Base-by-base conservation (phyloP, 2,329 filamentous ascomycete genomes). In the Pseudogymnoascus sp. region DNA sequence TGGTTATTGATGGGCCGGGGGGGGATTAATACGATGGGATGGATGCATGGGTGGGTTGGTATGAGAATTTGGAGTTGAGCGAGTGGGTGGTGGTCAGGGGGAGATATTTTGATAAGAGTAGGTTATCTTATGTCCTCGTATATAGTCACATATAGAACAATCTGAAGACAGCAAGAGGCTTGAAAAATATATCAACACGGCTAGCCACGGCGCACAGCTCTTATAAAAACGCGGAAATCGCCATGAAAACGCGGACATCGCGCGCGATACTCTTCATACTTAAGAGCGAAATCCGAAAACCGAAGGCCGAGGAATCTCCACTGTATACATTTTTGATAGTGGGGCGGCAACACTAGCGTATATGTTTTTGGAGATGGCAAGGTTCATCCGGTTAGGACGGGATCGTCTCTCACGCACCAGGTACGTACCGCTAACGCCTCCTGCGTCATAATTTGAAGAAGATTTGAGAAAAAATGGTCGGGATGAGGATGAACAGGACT, bases 1-100 rank as follows among this genome's bases (percentile, higher is more conserved):
- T 69, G 68, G 68, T 63, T 45, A 66, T 73, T 66, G 70, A 73
- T 19, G 51, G n/a, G 25, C 51, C n/a, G 25, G 51, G 6, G 4
- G 28, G 5, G 28, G 21, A 57, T 34, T 57, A 34, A 34, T 57
- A 34, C 8, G 25, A 7, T n/a, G 10, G 10, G 28, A 19, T 34
- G 31, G 10, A 11, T 19, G 51, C 16, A 19, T 19, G n/a, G n/a
- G 11, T 57, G 1, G 3, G 10, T 11, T 4, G 25, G 34, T 57
- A 34, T 31, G 48, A 57, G 48, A 19, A 57, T 19, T 57, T 57
- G 11, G 11, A 1, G 7, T 57, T 19, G 5, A 13, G 13, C 14
- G 28, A 7, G 45, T 34, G 10, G 25, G 10, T 1, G 1, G 8
- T 19, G 10, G 10, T 57, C 28, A 31, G 25, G 6, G 34, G 8